These are phyloP conservation scores for Alternaria panax DNA, from an alignment of 2,329 filamentous ascomycete species.

Conservation along the genomic window DNA sequence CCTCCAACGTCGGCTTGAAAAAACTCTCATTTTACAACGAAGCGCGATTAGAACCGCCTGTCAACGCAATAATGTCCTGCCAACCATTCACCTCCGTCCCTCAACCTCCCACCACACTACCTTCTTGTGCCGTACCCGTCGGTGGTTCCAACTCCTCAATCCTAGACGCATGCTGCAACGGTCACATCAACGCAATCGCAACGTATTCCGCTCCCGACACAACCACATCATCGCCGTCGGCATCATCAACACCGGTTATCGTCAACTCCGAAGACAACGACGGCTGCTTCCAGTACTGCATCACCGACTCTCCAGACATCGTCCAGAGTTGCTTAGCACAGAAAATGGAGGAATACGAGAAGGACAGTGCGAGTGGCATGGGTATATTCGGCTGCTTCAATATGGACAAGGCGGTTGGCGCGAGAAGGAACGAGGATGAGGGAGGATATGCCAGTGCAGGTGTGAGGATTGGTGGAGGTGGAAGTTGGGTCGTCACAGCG, in stretches of 20 bases:
- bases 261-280: slow-evolving; percentile 19
- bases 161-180: slow-evolving; percentile 42
- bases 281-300: slow-evolving; percentile 39
- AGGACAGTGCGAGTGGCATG: neutral
- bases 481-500: slow-evolving; percentile 10
- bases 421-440: slow-evolving; percentile 11
- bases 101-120: slow-evolving; percentile 28
- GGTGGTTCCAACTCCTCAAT: slow-evolving; percentile 39
- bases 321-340: slow-evolving; percentile 22
- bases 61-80: slow-evolving; percentile 18
- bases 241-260: slow-evolving; percentile 10
- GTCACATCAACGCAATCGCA: slow-evolving; percentile 37
- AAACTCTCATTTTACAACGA: neutral
- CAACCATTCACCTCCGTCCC: slow-evolving; percentile 27
- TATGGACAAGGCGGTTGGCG: slow-evolving; percentile 5
- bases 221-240: neutral
- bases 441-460: slow-evolving; percentile 16
- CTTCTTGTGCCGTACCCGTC: slow-evolving; percentile 37
- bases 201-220: slow-evolving; percentile 27
- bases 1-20: neutral
- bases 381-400: slow-evolving; percentile 25
- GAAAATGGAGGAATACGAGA: slow-evolving; percentile 20
- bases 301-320: slow-evolving; percentile 22
- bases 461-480: slow-evolving; percentile 2
- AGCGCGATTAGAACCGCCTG: neutral